phyloP scores from a whole-genome alignment of 2,329 filamentous ascomycete genomes.

The Aspergillus piperis region DNA sequence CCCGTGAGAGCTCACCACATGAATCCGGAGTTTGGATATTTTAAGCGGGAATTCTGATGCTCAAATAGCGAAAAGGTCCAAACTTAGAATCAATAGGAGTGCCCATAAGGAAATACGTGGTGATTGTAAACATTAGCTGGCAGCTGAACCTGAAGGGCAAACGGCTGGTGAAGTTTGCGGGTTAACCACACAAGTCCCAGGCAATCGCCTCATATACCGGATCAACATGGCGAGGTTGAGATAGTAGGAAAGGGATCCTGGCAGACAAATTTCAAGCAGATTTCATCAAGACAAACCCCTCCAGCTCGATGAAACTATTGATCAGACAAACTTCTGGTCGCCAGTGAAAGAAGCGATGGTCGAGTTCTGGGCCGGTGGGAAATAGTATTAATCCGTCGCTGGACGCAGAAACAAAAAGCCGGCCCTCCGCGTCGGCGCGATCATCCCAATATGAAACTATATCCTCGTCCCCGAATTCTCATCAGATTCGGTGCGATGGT shows the following conservation, averaged over 20 bases:
- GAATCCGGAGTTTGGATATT: not conserved
- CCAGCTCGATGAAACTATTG: not conserved
- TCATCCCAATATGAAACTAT: constrained; percentile 36
- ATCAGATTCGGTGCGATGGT: constrained; percentile 17
- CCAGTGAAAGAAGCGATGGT: constrained; percentile 13
- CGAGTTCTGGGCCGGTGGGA: constrained; percentile 31
- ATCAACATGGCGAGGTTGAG: constrained; percentile 4
- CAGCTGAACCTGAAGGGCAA: not conserved
- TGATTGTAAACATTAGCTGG: not conserved
- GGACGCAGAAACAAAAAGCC: constrained; percentile 47
- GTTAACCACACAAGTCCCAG: not conserved
- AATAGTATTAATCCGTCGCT: constrained; percentile 46
- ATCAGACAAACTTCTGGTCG: constrained; percentile 1
- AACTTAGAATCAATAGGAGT: not conserved
- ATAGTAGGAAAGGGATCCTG: not conserved
- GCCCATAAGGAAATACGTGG: not conserved
- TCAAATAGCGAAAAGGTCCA: not conserved
- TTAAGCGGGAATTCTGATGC: not conserved
- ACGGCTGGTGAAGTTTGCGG: not conserved
- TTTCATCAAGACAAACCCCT: not conserved
- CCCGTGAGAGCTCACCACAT: not conserved
- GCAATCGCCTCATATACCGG: constrained; percentile 22
- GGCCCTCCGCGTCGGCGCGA: constrained; percentile 38
- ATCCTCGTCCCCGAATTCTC: constrained; percentile 23
- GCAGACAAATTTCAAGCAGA: not conserved